These are phyloP conservation scores for Caloboletus firmus DNA, from an alignment of 1,284 basidiomycete species.

Conservation along the genomic window DNA sequence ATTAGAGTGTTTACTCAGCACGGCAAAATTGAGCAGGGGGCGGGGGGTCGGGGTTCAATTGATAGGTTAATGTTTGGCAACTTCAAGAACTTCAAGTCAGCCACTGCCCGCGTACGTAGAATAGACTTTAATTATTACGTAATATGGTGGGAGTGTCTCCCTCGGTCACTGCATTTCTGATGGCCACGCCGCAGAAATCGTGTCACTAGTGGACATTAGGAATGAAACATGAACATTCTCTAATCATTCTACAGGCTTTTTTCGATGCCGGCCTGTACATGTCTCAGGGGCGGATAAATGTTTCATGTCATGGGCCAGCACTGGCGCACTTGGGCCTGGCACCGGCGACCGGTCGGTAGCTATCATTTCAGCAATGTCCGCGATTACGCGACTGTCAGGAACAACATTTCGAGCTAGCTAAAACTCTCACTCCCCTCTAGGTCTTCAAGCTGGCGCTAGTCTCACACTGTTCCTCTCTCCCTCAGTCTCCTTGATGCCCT, in stretches of 20 bases:
- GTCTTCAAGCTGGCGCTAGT: slow-evolving; percentile 12
- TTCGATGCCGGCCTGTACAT: not conserved
- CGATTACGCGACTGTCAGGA: slow-evolving; percentile 27
- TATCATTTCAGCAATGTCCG: slow-evolving; percentile 8
- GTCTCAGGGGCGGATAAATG: not conserved
- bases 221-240: not conserved
- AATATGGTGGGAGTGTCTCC: not conserved
- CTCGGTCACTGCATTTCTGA: slow-evolving; percentile 9
- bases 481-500: slow-evolving; percentile 22
- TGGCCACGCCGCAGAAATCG: not conserved
- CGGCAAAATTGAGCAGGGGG: no score
- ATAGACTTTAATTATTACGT: not conserved
- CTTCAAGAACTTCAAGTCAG: no score
- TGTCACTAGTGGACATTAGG: no score
- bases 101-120: no score
- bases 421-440: slow-evolving; percentile 8
- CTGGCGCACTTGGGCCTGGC: not conserved
- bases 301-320: not conserved
- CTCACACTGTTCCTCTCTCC: slow-evolving; percentile 13
- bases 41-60: no score
- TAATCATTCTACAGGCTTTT: not conserved
- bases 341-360: not conserved
- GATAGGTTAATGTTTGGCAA: no score
- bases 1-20: not conserved
- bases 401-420: slow-evolving; percentile 6